Percentiles rank a stretch among this genome's conserved stretches.
phyloP scores from a whole-genome alignment of 495 filamentous ascomycete genomes.

The Venustampulla echinocandica region DNA sequence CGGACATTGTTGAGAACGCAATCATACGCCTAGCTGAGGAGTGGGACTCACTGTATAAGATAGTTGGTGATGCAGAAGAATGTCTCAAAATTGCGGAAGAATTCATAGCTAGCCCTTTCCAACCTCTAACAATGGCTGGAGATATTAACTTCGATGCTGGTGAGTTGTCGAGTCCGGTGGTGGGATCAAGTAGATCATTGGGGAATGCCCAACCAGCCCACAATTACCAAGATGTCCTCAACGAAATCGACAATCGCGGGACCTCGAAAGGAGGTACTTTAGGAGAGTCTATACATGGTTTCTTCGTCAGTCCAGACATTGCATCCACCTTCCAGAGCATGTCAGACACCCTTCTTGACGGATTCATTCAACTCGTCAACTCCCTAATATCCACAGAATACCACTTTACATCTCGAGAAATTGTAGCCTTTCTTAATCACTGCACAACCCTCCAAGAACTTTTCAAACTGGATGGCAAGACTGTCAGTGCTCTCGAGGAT shows the following conservation, averaged over 20 bases:
- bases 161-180: background rate
- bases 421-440: background rate
- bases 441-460: background rate
- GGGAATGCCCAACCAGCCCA: too few relatives aligned
- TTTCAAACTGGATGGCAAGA: background rate
- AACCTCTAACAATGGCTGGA: background rate
- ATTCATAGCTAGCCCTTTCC: background rate
- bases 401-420: background rate
- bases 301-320: constrained; percentile 1
- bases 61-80: too few relatives aligned
- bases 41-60: too few relatives aligned
- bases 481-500: background rate
- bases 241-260: background rate
- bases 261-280: background rate
- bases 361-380: background rate
- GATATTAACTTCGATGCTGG: background rate
- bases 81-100: background rate
- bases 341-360: background rate
- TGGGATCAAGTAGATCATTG: background rate
- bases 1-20: too few relatives aligned
- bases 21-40: too few relatives aligned
- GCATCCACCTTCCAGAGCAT: background rate
- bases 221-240: background rate
- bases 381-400: background rate
- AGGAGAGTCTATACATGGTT: background rate